Evolutionary conservation across 345 rosid genomes (phyloP).

Genomic region (Pistacia atlantica): DNA sequence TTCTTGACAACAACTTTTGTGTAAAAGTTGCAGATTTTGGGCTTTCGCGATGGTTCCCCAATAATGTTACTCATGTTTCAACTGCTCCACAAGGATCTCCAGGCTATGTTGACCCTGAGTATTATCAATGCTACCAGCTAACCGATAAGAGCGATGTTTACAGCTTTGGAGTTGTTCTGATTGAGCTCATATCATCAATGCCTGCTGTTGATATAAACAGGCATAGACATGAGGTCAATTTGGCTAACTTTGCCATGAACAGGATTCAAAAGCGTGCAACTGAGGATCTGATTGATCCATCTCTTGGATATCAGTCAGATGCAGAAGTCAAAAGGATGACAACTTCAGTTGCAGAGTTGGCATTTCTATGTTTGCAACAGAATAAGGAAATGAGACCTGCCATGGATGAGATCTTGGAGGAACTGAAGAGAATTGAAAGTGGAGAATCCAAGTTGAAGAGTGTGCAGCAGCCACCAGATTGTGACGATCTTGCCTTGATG

Average conservation of each 20-base stretch:
- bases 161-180: too few species aligned
- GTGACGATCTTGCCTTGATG: slow-evolving; percentile 37
- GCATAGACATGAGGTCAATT: slow-evolving; percentile 52
- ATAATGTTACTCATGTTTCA: too few species aligned
- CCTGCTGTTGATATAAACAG: slow-evolving; percentile 51
- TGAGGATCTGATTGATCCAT: slow-evolving; percentile 53
- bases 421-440: slow-evolving; percentile 40
- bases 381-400: slow-evolving; percentile 52
- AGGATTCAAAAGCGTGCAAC: slow-evolving; percentile 30
- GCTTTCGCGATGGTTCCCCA: slow-evolving; percentile 38
- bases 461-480: slow-evolving; percentile 27
- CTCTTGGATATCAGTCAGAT: slow-evolving; percentile 46
- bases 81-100: too few species aligned
- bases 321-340: slow-evolving; percentile 44
- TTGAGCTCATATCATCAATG: too few species aligned
- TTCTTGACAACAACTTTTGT: not conserved
- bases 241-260: slow-evolving; percentile 56
- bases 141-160: slow-evolving; percentile 8
- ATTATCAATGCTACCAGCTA: too few species aligned
- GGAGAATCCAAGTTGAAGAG: slow-evolving; percentile 26
- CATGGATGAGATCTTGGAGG: slow-evolving; percentile 51
- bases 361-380: slow-evolving; percentile 65
- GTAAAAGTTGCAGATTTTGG: slow-evolving; percentile 81
- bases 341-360: slow-evolving; percentile 56
- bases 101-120: too few species aligned